phyloP scores from a whole-genome alignment of 2,329 filamentous ascomycete species.

The Camillea tinctor region DNA sequence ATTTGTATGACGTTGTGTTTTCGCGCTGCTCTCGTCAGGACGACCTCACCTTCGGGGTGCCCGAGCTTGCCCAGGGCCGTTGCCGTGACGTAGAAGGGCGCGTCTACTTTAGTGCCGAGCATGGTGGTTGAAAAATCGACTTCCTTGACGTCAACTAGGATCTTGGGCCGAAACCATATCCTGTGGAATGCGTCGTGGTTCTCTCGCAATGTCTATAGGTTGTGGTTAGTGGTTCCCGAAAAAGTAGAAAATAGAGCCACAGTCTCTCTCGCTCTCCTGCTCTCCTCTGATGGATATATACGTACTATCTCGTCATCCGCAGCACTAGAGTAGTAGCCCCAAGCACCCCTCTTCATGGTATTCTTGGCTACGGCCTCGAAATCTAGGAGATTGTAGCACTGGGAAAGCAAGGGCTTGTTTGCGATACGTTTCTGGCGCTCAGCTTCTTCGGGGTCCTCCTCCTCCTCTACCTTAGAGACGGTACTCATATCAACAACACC shows the following conservation, averaged over 20 bases:
- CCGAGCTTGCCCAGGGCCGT: conserved; percentile 95
- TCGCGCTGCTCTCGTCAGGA: conserved; percentile 79
- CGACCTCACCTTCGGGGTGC: conserved; percentile 88
- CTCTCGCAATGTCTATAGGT: conserved; percentile 77
- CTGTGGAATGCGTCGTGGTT: conserved; percentile 96
- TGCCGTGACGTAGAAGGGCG: conserved; percentile 95
- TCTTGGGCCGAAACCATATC: conserved; percentile 89
- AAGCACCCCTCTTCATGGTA: conserved; percentile 94
- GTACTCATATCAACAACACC: conserved; percentile 88
- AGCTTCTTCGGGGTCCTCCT: conserved; percentile 65
- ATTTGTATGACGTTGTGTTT: conserved; percentile 94
- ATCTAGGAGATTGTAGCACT: conserved; percentile 93
- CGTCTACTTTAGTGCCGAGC: conserved; percentile 80
- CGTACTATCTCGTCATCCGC: conserved; percentile 84
- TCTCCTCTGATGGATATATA: conserved; percentile 5
- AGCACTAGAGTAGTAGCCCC: conserved; percentile 96
- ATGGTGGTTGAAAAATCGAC: conserved; percentile 89
- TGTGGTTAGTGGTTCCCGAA: conserved; percentile 19
- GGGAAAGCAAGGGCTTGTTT: conserved; percentile 74
- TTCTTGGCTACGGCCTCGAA: conserved; percentile 89
- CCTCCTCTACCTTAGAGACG: conserved; percentile 65
- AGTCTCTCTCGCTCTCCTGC: neutral
- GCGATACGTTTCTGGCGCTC: conserved; percentile 72
- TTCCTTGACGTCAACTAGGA: conserved; percentile 86
- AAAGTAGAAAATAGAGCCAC: neutral